phyloP scores from a whole-genome alignment of 2,329 filamentous ascomycete species.

The Orbilia brochopaga region DNA sequence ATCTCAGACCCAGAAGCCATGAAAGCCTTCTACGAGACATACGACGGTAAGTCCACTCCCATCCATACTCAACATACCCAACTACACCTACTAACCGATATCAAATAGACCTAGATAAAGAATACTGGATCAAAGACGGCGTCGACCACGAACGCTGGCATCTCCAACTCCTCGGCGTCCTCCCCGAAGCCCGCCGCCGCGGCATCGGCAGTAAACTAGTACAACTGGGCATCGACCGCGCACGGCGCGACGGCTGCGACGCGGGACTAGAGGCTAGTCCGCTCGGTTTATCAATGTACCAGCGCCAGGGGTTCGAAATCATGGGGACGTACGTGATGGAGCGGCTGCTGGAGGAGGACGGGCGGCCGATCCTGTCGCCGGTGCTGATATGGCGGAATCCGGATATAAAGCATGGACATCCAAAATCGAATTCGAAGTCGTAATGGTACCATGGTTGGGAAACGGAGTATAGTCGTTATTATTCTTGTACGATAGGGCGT shows the following conservation, averaged over 20 bases:
- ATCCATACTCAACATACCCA: no score
- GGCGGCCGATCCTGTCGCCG: conserved; percentile 25
- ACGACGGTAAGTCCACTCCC: no score
- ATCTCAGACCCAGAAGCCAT: conserved; percentile 17
- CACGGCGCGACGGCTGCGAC: conserved; percentile 38
- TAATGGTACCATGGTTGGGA: no score
- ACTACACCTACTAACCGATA: no score
- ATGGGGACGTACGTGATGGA: conserved; percentile 27
- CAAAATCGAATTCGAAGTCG: no score
- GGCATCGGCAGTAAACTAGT: conserved; percentile 36
- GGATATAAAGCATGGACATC: no score
- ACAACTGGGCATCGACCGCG: conserved; percentile 27
- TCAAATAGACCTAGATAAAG: conserved; percentile 32
- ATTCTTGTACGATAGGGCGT: no score
- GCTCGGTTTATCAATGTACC: conserved; percentile 30
- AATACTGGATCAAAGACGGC: conserved; percentile 18
- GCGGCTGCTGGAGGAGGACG: conserved; percentile 13
- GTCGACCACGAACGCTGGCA: conserved; percentile 32
- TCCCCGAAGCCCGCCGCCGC: conserved; percentile 24
- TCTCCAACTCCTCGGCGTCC: conserved; percentile 38
- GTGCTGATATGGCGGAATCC: conserved; percentile 43
- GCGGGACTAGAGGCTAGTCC: conserved; percentile 45
- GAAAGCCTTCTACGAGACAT: no score
- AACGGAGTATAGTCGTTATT: no score
- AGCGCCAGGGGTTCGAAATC: conserved; percentile 34